Base-by-base conservation (phyloP, 2,329 filamentous ascomycete genomes). In the Alternaria sp. region DNA sequence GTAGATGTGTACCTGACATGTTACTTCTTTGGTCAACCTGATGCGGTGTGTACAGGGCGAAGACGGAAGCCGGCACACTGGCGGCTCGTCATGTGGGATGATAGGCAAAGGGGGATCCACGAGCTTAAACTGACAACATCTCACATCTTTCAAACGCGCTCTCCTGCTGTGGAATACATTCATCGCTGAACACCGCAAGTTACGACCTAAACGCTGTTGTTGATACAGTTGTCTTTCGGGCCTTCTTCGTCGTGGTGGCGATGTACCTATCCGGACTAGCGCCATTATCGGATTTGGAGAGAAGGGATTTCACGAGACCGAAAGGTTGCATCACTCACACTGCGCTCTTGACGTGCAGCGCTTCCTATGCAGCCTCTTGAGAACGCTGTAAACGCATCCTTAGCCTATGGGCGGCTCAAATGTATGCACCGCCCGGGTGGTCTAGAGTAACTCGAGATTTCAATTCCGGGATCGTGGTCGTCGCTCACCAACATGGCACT, bases 41-140 rank as follows among this genome's bases (percentile, higher is more conserved):
- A 36, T 50, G 20, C 32, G 6, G 14, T 38, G 14, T 22, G 14
- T 50, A 32, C 46, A 50, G 5, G 32, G 46, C 32, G 46, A 50
- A 50, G 46, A 12, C 46, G 46, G 32, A 38, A 50, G 46, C 36
- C 46, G 30, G 46, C 46, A 50, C 32, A 27, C 20, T 25, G 46
- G 46, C 32, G 46, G 46, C 32, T 50, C 16, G 46, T n/a, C 22
- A n/a, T 38, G 46, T 38, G 20, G 20, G 20, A 14, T 7, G 14
- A 50, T 25, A 20, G 20, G 46, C 32, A 50, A 14, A 38, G 3
- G 9, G 46, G 5, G 30, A 38, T 38, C 46, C 32, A 38, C 46
- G 22, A 36, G 46, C 46, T 50, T 50, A 50, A 50, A 14, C 12
- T 8, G 32, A 50, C 46, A 11, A 18, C 32, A 4, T 38, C 7